Evolutionary conservation across 169 alveolate species (phyloP), one percentile per base, ranked within the genome.

Genomic region (Plasmodium adleri): DNA sequence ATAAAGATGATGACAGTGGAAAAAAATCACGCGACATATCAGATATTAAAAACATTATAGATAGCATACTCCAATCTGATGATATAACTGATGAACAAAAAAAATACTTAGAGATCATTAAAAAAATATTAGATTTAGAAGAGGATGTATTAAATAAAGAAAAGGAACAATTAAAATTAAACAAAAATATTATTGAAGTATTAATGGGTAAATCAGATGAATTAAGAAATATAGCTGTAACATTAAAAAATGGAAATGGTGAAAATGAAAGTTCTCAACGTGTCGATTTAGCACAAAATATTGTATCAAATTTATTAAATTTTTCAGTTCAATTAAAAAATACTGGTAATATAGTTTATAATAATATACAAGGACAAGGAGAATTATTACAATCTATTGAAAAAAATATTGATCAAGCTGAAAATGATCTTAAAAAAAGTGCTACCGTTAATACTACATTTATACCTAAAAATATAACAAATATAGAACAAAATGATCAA

Each of bases 341-440:
- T 58, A 83, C 91, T 12, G 91, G 91, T 9, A 83, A 83, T 83
- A 83, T 83, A n/a, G 91, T 83, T 47, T 83, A 83, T 68, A 83
- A 67, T 56, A 83, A 83, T 43, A 83, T 83, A 10, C 91, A 83
- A 17, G 91, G 91, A 54, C 91, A 83, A 58, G 91, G 91, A 39
- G 91, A 83, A 7, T 17, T 83, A 0, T 24, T 83, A 5, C 91
- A 83, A 32, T 56, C 17, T 1, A 68, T 83, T 1, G 91, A 83
- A 13, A 68, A 83, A 7, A 83, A 32, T 17, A 52, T 83, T 0
- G 56, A 39, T 15, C 17, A 67, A n/a, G 83, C 91, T 22, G 74
- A 70, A 17, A 43, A 56, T n/a, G 45, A 54, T 6, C 22, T 83
- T 28, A 15, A 56, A 39, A 83, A 56, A 15, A 56, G 28, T 17